Percentiles rank a stretch among this genome's conserved stretches.
Evolutionary conservation across 78 protist species (phyloP).

Genomic region (Corallochytrium limacisporum): DNA sequence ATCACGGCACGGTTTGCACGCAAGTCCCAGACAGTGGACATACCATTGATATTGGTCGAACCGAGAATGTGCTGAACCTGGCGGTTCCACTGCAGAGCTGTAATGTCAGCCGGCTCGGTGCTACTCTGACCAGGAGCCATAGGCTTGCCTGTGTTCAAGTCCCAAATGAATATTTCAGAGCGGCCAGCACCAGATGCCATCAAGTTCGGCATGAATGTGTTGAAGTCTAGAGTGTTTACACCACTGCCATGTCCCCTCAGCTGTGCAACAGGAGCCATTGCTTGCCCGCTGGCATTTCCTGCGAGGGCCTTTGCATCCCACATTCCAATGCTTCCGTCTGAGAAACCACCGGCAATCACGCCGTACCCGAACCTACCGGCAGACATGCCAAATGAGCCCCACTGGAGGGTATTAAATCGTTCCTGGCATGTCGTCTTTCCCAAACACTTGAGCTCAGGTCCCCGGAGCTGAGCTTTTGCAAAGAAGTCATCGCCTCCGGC

Average conservation of each 20-base stretch:
- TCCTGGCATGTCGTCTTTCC: background rate
- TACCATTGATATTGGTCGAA: conserved; percentile 50
- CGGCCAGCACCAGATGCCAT: conserved; percentile 44
- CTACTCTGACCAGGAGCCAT: conserved; percentile 4
- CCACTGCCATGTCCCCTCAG: conserved; percentile 21
- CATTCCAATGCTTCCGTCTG: conserved; percentile 19
- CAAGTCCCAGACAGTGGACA: conserved; percentile 67
- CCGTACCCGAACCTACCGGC: conserved; percentile 6
- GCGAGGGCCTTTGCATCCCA: conserved; percentile 17
- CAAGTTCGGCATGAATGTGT: conserved; percentile 21
- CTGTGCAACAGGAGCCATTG: conserved; percentile 1
- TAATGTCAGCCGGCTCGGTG: conserved; percentile 25
- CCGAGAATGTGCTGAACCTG: conserved; percentile 74
- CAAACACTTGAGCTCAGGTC: background rate
- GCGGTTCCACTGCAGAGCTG: conserved; percentile 76
- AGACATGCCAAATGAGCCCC: conserved; percentile 14
- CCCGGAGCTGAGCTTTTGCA: background rate
- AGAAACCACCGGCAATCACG: conserved; percentile 49
- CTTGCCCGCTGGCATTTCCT: background rate
- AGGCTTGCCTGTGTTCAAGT: background rate
- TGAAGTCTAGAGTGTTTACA: conserved; percentile 40
- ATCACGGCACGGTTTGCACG: conserved; percentile 42
- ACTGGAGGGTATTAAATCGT: conserved; percentile 27
- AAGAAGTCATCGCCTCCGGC: background rate
- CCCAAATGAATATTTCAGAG: conserved; percentile 26